Conservation (phyloP, 2,329 filamentous ascomycete species). For the Aulographum hederae region DNA sequence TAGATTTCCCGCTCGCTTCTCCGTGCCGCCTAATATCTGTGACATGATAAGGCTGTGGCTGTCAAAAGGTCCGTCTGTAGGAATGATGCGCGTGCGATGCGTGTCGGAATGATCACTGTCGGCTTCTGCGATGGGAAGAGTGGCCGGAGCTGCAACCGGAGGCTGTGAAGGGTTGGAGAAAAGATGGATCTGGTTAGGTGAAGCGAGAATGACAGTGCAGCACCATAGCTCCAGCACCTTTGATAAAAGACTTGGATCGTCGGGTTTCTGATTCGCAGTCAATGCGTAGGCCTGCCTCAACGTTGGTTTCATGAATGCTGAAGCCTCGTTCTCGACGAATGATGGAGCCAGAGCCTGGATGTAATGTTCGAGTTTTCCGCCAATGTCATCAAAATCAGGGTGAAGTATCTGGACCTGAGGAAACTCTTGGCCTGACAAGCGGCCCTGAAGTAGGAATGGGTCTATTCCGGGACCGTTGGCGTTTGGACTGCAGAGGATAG, state of each 20-base stretch:
- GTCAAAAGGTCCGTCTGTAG: constrained; percentile 12
- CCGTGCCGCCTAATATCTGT: constrained; percentile 35
- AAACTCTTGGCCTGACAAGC: constrained; percentile 6
- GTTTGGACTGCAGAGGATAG: constrained; percentile 18
- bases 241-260: no score
- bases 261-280: no score
- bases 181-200: neutral
- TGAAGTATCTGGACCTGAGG: constrained; percentile 25
- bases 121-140: neutral
- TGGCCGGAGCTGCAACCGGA: neutral
- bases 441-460: constrained; percentile 18
- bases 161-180: neutral
- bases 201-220: constrained; percentile 11
- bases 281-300: constrained; percentile 15
- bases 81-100: no score
- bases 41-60: constrained; percentile 27
- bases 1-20: constrained; percentile 31
- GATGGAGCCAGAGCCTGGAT: constrained; percentile 28
- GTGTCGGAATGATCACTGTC: constrained; percentile 2
- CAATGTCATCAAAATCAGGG: constrained; percentile 29
- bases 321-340: constrained; percentile 30
- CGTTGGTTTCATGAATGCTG: constrained; percentile 31
- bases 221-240: constrained; percentile 13
- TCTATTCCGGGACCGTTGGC: constrained; percentile 7
- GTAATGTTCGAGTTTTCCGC: constrained; percentile 34